Evolutionary conservation across 1,284 basidiomycete species (phyloP), one percentile per base, ranked within the genome.

Genomic region (Cerrena zonata): DNA sequence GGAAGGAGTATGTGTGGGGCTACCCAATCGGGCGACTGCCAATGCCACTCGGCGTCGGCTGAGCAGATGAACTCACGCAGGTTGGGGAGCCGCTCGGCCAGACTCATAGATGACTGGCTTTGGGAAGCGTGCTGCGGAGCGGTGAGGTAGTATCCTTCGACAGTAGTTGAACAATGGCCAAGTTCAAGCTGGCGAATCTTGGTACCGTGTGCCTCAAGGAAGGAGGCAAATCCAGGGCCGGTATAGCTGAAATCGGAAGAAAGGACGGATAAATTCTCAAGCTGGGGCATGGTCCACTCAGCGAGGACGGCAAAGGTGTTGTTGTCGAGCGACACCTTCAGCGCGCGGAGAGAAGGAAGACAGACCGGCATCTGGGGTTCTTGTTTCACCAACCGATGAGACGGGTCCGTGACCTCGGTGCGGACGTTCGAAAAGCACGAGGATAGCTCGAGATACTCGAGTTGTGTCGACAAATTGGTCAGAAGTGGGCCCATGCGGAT

Each of bases 41-140:
- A 88, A 56, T 86, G 83, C 85, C 85, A 88, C 59, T 84, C 84
- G 2, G 84, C 84, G 53, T 86, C 82, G 2, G 84, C 84, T 44
- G 75, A 78, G 59, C 84, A 86, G 48, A 88, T 80, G 60, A 88
- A 82, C 60, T 85, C 76, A 34, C 69, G 69, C 37, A 87, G 69
- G 56, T 82, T 79, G 0, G 85, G 84, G 54, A 80, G 85, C 76
- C 80, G 82, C 18, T 71, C 69, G 15, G 78, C 79, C 12, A 87
- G 72, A 5, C 76, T 74, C 11, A 79, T 71, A 12, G 61, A 59
- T 23, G 54, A 56, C 40, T 59, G 61, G 61, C 36, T 56, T 34
- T 57, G 59, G 36, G 57, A 58, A 18, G 63, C 65, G 50, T 66
- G 67, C 5, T 68, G 69, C 0, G 73, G 71, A 18, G 71, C 65